These are phyloP conservation scores for Boletus insuetus DNA, from an alignment of 768 basidiomycete genomes.

Conservation along the genomic window DNA sequence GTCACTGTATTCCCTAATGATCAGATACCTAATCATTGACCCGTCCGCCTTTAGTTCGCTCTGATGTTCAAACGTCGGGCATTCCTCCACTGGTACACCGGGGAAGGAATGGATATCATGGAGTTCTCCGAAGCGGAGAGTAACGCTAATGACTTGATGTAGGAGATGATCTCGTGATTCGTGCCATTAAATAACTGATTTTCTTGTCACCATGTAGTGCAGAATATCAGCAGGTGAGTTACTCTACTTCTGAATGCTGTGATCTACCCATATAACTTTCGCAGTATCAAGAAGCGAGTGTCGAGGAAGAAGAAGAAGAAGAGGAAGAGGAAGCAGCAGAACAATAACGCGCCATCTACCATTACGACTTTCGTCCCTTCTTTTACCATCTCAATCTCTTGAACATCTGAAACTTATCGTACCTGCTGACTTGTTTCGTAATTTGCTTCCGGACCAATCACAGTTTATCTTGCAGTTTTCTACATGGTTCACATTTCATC, in stretches of 20 bases:
- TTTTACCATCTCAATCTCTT: neutral
- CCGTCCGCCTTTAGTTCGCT: slow-evolving; percentile 49
- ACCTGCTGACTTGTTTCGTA: slow-evolving; percentile 18
- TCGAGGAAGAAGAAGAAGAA: slow-evolving; percentile 40
- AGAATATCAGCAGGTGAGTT: slow-evolving; percentile 81
- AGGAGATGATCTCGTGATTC: slow-evolving; percentile 31
- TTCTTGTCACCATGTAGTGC: slow-evolving; percentile 44
- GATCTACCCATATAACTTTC: neutral
- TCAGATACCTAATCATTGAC: slow-evolving; percentile 1
- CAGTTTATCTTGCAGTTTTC: neutral
- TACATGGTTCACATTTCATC: too few relatives aligned
- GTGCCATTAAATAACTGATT: slow-evolving; percentile 1
- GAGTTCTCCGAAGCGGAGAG: slow-evolving; percentile 88
- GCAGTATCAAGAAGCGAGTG: slow-evolving; percentile 61
- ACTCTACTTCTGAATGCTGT: neutral
- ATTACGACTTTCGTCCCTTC: neutral
- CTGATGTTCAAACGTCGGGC: slow-evolving; percentile 83
- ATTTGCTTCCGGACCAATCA: slow-evolving; percentile 16
- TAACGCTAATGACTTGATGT: slow-evolving; percentile 79
- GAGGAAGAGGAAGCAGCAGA: slow-evolving; percentile 30
- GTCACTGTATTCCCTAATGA: slow-evolving; percentile 33
- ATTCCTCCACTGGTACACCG: slow-evolving; percentile 89
- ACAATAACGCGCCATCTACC: slow-evolving; percentile 25
- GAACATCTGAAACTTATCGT: slow-evolving; percentile 10
- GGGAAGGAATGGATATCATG: slow-evolving; percentile 85